Percentiles rank a stretch among this genome's conserved stretches.
phyloP scores from a whole-genome alignment of 2,329 filamentous ascomycete genomes.

The Aspergillus neoniger region DNA sequence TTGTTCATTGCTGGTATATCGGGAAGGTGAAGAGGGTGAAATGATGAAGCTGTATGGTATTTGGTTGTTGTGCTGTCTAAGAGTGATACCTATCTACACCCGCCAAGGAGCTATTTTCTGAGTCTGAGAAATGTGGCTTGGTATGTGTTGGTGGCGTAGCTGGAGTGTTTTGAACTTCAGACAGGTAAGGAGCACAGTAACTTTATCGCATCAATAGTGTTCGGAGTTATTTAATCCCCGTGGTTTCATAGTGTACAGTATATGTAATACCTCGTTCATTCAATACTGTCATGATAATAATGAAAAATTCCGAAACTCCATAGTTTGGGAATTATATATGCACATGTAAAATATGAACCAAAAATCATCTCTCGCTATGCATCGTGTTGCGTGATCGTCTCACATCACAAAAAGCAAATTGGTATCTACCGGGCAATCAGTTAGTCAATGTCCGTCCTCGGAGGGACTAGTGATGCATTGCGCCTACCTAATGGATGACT shows the following conservation, averaged over 20 bases:
- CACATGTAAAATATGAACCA: not conserved
- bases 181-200: no score
- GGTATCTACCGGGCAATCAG: constrained; percentile 52
- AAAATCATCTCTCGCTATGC: not conserved
- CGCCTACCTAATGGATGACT: constrained; percentile 89
- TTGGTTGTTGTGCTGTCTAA: no score
- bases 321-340: not conserved
- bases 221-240: no score
- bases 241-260: not conserved
- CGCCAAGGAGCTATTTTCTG: no score
- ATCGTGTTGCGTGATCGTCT: constrained; percentile 13
- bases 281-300: not conserved
- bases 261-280: not conserved
- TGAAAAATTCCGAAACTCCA: not conserved
- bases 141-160: no score
- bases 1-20: no score
- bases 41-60: no score
- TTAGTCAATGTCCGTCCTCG: constrained; percentile 6
- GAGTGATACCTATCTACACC: no score
- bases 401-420: constrained; percentile 69
- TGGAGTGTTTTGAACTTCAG: no score
- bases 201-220: no score
- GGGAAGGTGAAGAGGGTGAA: no score
- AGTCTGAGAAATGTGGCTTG: no score
- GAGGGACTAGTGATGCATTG: constrained; percentile 7